phyloP scores from a whole-genome alignment of 78 protist species.

The slime mould (Dictyostelium discoideum) region dicty_2.7 NC_007089.4:1152501-1153000 shows the following conservation, averaged over 20 bases:
- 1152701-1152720: conserved; percentile 96
- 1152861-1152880: conserved; percentile 20
- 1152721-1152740: conserved; percentile 87
- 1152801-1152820: conserved; percentile 92
- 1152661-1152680: conserved; percentile 92
- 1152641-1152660: conserved; percentile 96
- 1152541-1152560: conserved; percentile 88
- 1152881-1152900: background rate
- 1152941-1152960: background rate
- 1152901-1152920: background rate
- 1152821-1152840: conserved; percentile 70
- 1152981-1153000: no score
- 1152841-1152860: conserved; percentile 73
- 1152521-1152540: conserved; percentile 91
- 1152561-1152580: conserved; percentile 90
- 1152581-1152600: conserved; percentile 89
- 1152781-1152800: conserved; percentile 95
- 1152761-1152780: conserved; percentile 96
- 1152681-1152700: conserved; percentile 95
- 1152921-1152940: background rate
- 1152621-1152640: conserved; percentile 93
- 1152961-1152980: background rate
- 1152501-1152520: conserved; percentile 91
- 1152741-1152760: conserved; percentile 91
- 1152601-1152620: conserved; percentile 90